phyloP scores from a whole-genome alignment of 106 monocot genomes.

The Gastrodia elata region DNA sequence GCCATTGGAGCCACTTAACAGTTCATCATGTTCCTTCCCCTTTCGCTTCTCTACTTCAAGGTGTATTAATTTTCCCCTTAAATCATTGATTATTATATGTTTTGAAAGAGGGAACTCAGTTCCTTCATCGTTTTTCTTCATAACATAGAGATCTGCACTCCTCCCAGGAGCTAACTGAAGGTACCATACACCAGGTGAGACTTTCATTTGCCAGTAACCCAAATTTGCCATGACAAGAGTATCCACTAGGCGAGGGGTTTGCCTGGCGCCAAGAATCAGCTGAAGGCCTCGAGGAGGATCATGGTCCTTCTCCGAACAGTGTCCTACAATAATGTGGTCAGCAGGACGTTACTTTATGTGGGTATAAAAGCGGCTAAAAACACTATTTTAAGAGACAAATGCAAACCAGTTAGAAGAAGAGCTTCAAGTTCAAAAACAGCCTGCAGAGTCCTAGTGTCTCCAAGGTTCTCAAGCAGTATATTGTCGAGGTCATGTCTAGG shows the following conservation, averaged over 20 bases:
- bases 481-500: constrained; percentile 93
- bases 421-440: constrained; percentile 98
- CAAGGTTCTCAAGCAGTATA: constrained; percentile 87
- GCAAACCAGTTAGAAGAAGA: constrained; percentile 80
- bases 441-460: constrained; percentile 71
- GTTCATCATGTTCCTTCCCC: constrained; percentile 79
- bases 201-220: constrained; percentile 99
- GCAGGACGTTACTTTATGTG: not conserved
- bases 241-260: constrained; percentile 73
- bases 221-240: constrained; percentile 98
- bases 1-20: constrained; percentile 61
- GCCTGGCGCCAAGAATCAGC: constrained; percentile 78
- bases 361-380: not conserved
- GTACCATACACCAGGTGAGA: constrained; percentile 87
- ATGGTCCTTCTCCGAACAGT: constrained; percentile 87
- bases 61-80: constrained; percentile 83
- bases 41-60: constrained; percentile 65
- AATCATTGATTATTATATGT: constrained; percentile 65
- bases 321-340: constrained; percentile 39
- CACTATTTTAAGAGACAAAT: not conserved
- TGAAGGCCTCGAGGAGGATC: constrained; percentile 98
- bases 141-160: constrained; percentile 74
- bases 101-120: constrained; percentile 22
- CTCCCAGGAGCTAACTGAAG: constrained; percentile 89
- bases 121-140: constrained; percentile 41